A percentile compares a stretch with the other conserved stretches of the same genome.
Evolutionary conservation across 768 basidiomycete species (phyloP).

Genomic region (Tricholoma bakamatsutake): DNA sequence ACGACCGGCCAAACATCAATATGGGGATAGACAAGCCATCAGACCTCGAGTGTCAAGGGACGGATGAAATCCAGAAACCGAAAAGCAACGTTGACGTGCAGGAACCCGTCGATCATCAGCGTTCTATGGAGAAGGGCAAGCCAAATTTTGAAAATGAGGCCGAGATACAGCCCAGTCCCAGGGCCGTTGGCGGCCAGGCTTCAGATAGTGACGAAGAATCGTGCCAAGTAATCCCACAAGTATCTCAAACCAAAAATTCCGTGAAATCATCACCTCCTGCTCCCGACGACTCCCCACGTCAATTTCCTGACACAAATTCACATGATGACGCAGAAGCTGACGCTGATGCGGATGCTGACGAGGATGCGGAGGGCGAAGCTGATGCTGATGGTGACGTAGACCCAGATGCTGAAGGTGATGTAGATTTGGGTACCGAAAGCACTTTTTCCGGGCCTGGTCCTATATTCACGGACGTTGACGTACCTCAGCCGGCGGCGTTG

Average conservation of each 20-base stretch:
- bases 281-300: not conserved
- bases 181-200: not conserved
- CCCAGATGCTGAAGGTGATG: slow-evolving; percentile 10
- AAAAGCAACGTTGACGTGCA: not conserved
- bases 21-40: not conserved
- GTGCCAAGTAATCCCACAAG: not conserved
- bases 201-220: not conserved
- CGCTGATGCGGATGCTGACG: slow-evolving; percentile 18
- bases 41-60: not conserved
- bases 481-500: not conserved
- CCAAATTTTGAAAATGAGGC: not conserved
- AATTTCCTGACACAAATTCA: not conserved
- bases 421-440: slow-evolving; percentile 3
- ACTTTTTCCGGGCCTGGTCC: not conserved
- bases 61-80: not conserved
- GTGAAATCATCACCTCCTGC: not conserved
- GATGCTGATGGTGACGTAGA: slow-evolving; percentile 20
- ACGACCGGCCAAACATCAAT: not conserved
- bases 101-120: not conserved
- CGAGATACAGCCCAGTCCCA: not conserved
- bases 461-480: not conserved
- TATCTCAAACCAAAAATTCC: not conserved
- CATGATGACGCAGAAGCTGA: slow-evolving; percentile 6
- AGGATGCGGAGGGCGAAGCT: slow-evolving; percentile 26
- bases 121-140: not conserved